Percentiles rank a stretch among this genome's conserved stretches.
phyloP scores from a whole-genome alignment of 176 grass and related monocot genomes.

The Phragmites australis region DNA sequence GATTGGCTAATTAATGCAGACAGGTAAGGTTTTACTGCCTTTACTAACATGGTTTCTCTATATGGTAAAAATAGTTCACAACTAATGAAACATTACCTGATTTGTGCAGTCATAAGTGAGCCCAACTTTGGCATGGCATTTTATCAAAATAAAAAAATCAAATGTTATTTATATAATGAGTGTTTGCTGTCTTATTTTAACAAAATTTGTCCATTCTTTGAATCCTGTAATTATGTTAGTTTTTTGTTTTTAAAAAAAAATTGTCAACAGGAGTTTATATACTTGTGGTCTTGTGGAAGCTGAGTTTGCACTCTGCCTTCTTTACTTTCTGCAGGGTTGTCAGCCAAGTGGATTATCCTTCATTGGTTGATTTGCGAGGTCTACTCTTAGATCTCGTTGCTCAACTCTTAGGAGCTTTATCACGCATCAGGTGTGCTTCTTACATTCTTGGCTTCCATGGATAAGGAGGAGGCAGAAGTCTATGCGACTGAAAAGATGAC shows the following conservation, averaged over 20 bases:
- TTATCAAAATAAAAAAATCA: neutral
- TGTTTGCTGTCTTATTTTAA: neutral
- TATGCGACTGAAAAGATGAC: neutral
- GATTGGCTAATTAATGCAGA: slow-evolving; percentile 99
- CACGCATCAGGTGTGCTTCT: slow-evolving; percentile 74
- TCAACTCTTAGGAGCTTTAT: slow-evolving; percentile 92
- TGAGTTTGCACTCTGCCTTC: slow-evolving; percentile 11
- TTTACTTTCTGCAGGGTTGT: slow-evolving; percentile 64
- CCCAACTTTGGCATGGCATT: neutral
- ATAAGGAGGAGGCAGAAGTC: neutral
- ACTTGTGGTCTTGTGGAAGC: slow-evolving; percentile 15
- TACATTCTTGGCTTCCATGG: slow-evolving; percentile 28
- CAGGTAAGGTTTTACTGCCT: slow-evolving; percentile 59
- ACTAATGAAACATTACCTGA: neutral
- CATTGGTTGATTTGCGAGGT: slow-evolving; percentile 89
- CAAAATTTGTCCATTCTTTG: neutral
- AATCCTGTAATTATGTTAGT: neutral
- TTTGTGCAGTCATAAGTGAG: neutral
- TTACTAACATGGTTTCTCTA: neutral
- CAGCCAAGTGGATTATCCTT: slow-evolving; percentile 97
- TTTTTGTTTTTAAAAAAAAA: slow-evolving; percentile 17
- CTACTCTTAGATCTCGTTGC: slow-evolving; percentile 96
- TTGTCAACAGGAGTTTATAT: neutral
- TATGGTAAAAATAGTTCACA: neutral
- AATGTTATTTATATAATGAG: neutral